These are phyloP conservation scores for Plasmodium adleri DNA, from an alignment of 169 alveolate species.

Conservation along the genomic window DNA sequence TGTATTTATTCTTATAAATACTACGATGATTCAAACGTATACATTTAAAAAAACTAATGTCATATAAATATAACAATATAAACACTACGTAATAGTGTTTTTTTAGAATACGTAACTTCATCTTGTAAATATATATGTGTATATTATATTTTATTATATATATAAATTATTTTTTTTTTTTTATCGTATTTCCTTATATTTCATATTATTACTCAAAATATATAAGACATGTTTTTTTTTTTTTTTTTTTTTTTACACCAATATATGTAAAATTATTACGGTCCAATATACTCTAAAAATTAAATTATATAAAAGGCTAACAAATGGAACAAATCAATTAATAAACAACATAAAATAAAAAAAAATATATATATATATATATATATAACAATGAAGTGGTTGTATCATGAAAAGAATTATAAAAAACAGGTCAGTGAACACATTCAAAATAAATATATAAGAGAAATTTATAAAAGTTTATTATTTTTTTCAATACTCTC, in stretches of 20 bases:
- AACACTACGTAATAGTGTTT: constrained; percentile 5
- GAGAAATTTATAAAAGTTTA: too few relatives aligned
- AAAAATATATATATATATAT: background rate
- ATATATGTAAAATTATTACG: background rate
- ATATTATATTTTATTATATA: constrained; percentile 14
- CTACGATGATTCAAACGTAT: constrained; percentile 4
- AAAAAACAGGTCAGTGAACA: too few relatives aligned
- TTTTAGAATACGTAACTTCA: constrained; percentile 50
- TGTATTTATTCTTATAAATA: constrained; percentile 6
- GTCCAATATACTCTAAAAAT: too few relatives aligned
- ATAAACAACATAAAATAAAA: too few relatives aligned
- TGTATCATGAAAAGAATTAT: too few relatives aligned
- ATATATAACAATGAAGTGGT: too few relatives aligned
- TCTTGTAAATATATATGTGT: constrained; percentile 17
- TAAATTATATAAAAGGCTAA: too few relatives aligned
- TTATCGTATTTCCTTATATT: too few relatives aligned
- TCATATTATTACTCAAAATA: too few relatives aligned
- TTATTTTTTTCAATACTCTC: too few relatives aligned
- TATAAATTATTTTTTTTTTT: constrained; percentile 17
- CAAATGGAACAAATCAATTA: too few relatives aligned
- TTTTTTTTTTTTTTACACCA: background rate
- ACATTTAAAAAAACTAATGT: constrained; percentile 4
- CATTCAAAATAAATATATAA: too few relatives aligned
- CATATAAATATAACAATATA: constrained; percentile 25
- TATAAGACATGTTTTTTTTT: background rate